Conservation (phyloP, 1,284 basidiomycete species). For the Polyporus tsugae region DNA sequence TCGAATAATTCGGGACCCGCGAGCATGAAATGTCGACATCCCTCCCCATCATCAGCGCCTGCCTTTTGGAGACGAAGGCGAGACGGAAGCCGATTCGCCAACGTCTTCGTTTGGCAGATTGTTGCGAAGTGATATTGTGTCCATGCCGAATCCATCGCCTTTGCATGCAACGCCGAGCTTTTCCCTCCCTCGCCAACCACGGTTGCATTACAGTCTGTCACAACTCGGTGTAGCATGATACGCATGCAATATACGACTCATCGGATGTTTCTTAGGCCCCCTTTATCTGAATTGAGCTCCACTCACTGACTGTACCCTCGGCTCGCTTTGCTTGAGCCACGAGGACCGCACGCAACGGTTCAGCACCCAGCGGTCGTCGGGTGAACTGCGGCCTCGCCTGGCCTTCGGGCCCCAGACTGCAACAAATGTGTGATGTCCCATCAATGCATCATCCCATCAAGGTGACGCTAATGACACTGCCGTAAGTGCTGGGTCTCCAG, state of each 20-base stretch:
- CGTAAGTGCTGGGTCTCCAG: conserved; percentile 18
- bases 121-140: conserved; percentile 33
- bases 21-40: conserved; percentile 23
- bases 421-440: conserved; percentile 31
- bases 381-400: conserved; percentile 26
- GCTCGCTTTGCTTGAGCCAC: conserved; percentile 5
- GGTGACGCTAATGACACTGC: conserved; percentile 25
- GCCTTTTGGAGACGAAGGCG: conserved; percentile 26
- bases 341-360: background rate
- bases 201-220: conserved; percentile 11
- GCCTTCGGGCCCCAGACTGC: conserved; percentile 23
- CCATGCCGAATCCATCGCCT: conserved; percentile 26
- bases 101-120: conserved; percentile 34
- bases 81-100: conserved; percentile 31
- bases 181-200: conserved; percentile 14
- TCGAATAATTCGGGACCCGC: conserved; percentile 26
- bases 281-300: background rate
- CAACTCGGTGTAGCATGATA: conserved; percentile 16
- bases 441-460: conserved; percentile 35
- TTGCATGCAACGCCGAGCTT: conserved; percentile 14
- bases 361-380: conserved; percentile 15
- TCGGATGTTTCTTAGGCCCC: background rate
- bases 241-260: conserved; percentile 17
- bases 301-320: background rate
- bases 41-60: conserved; percentile 31